Base-by-base conservation (phyloP, 2,329 filamentous ascomycete genomes). In the Xylaria sp. region DNA sequence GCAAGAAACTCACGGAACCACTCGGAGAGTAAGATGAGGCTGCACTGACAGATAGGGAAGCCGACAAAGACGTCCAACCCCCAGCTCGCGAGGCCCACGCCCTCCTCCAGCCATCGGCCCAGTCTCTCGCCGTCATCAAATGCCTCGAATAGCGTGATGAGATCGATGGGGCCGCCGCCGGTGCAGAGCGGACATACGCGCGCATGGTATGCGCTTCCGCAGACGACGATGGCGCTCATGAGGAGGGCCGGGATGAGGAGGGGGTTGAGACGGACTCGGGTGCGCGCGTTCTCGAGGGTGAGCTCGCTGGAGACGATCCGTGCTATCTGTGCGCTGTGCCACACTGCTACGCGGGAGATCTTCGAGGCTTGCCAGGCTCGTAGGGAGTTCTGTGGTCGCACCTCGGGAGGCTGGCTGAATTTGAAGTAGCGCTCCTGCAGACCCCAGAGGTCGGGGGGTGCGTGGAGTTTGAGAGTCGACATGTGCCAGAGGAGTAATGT, bases 1-100 rank as follows among this genome's bases (percentile, higher is more conserved):
- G 61, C 63, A 23, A 76, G 70, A 5, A 72, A 66, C 51, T 66
- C 62, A 27, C 66, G 73, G 55, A 76, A 76, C 74, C 72, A 76
- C 2, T 68, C 60, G 27, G 70, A 70, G 16, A 75, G 58, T 1
- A 50, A 42, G n/a, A 40, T 10, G 12, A 74, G 25, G 54, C 68
- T 54, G 32, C 75, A 75, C 51, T 65, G 69, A 57, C 75, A 75
- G n/a, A 75, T 54, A 23, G 69, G 71, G 35, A 72, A 70, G 21
- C 48, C 57, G 32, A 29, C 13, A 29, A 72, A 72, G 27, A 70
- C 54, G 40, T 63, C 47, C 6, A 37, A 8, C 1, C 72, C 74
- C 74, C 74, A 75, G 55, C 64, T 71, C 13, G 68, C 60, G 10
- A 72, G 54, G 2, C 69, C 69, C 4, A 21, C 55, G 4, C 68